Percentiles rank a stretch among this genome's conserved stretches.
phyloP scores from a whole-genome alignment of 441 rosid genomes.

The Populus hybrid region DNA sequence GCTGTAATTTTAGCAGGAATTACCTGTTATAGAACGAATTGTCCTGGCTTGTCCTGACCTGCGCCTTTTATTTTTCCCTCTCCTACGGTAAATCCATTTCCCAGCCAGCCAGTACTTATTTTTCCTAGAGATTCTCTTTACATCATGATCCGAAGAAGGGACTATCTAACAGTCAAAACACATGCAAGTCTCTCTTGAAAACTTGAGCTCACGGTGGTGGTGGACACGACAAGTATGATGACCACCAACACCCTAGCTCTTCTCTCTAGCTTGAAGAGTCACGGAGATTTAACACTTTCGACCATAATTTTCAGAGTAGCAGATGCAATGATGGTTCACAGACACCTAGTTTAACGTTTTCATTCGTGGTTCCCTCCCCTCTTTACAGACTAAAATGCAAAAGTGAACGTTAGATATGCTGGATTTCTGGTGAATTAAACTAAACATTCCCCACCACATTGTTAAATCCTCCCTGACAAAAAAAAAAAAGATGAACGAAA shows the following conservation, averaged over 20 bases:
- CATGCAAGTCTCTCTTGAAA: conserved; percentile 11
- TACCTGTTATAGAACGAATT: background rate
- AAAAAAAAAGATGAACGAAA: background rate
- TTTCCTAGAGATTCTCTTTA: background rate
- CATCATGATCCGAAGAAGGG: background rate
- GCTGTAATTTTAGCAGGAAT: background rate
- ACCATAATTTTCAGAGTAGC: conserved; percentile 13
- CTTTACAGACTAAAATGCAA: conserved; percentile 20
- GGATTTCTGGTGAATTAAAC: conserved; percentile 29
- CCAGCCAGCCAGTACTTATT: background rate
- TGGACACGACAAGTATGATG: background rate
- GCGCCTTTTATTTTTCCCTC: no score
- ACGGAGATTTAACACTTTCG: background rate
- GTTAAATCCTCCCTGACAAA: background rate
- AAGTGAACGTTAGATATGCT: conserved; percentile 31
- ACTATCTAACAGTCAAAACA: conserved; percentile 1
- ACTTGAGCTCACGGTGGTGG: background rate
- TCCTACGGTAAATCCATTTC: background rate
- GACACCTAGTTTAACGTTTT: conserved; percentile 3
- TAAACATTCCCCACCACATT: conserved; percentile 19
- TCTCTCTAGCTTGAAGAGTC: background rate
- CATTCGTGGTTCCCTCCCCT: conserved; percentile 1
- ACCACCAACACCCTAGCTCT: conserved; percentile 6
- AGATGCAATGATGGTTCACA: conserved; percentile 11
- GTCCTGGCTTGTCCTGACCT: no score